phyloP scores from a whole-genome alignment of 2,329 filamentous ascomycete species.

The Colletotrichum lentis region DNA sequence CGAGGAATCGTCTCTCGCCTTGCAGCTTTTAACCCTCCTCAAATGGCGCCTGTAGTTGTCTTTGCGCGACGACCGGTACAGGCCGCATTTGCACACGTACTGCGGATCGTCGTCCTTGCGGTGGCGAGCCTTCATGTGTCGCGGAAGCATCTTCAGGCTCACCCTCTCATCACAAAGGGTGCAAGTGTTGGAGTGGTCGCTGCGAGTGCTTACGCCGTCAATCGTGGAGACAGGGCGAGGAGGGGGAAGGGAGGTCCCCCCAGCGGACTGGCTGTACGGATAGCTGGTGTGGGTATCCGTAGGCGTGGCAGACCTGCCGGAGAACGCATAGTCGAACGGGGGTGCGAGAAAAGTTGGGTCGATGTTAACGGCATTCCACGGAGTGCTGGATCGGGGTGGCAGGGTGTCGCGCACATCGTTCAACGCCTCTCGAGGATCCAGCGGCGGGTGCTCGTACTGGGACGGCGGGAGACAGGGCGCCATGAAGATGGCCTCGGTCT shows the following conservation, averaged over 20 bases:
- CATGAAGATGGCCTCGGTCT: background rate
- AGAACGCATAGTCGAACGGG: background rate
- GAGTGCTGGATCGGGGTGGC: background rate
- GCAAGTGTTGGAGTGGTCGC: background rate
- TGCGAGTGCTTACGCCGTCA: background rate
- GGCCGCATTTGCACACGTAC: constrained; percentile 1
- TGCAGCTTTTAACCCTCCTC: background rate
- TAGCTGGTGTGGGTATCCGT: background rate
- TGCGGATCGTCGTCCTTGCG: background rate
- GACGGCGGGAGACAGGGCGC: background rate
- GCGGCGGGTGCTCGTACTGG: background rate
- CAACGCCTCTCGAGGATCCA: background rate
- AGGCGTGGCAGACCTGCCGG: background rate
- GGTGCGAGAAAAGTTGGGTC: background rate
- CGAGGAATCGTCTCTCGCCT: background rate
- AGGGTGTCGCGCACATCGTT: background rate
- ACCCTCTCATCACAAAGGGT: rapidly evolving
- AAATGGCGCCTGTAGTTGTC: background rate
- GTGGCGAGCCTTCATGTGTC: background rate
- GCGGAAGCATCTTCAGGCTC: background rate
- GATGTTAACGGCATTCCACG: background rate
- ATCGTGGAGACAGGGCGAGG: background rate
- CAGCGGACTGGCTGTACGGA: background rate
- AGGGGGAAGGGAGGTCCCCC: background rate
- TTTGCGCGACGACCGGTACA: background rate